These are phyloP conservation scores for Fusarium mundagurra DNA, from an alignment of 2,329 filamentous ascomycete genomes.

Conservation along the genomic window DNA sequence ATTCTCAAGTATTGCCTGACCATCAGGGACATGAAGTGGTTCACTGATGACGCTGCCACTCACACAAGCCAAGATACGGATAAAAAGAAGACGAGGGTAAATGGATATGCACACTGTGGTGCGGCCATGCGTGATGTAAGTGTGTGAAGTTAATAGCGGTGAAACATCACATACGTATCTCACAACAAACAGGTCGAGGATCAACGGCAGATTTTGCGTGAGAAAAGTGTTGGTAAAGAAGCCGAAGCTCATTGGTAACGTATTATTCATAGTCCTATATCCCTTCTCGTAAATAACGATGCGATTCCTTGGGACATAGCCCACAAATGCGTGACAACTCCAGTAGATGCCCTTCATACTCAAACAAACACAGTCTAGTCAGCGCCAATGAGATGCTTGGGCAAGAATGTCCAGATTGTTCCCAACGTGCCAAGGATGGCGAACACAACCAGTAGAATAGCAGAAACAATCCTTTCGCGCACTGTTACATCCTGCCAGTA, in stretches of 20 bases:
- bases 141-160: background rate
- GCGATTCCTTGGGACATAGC: background rate
- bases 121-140: slow-evolving; percentile 4
- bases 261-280: slow-evolving; percentile 19
- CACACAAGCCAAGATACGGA: background rate
- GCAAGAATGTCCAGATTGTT: slow-evolving; percentile 89
- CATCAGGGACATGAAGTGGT: background rate
- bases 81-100: background rate
- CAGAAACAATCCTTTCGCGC: slow-evolving; percentile 73
- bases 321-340: slow-evolving; percentile 12
- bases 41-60: background rate
- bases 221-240: background rate
- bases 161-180: background rate
- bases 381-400: slow-evolving; percentile 75
- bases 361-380: slow-evolving; percentile 39
- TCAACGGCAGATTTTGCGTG: background rate
- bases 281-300: background rate
- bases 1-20: background rate
- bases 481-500: slow-evolving; percentile 77
- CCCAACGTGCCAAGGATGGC: slow-evolving; percentile 76
- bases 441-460: slow-evolving; percentile 75
- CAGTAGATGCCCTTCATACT: slow-evolving; percentile 10
- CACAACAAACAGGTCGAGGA: background rate
- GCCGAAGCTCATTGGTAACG: background rate
- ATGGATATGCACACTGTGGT: slow-evolving; percentile 4